These are phyloP conservation scores for Pilatotrama ljubarskyi DNA, from an alignment of 768 basidiomycete genomes.

Conservation along the genomic window DNA sequence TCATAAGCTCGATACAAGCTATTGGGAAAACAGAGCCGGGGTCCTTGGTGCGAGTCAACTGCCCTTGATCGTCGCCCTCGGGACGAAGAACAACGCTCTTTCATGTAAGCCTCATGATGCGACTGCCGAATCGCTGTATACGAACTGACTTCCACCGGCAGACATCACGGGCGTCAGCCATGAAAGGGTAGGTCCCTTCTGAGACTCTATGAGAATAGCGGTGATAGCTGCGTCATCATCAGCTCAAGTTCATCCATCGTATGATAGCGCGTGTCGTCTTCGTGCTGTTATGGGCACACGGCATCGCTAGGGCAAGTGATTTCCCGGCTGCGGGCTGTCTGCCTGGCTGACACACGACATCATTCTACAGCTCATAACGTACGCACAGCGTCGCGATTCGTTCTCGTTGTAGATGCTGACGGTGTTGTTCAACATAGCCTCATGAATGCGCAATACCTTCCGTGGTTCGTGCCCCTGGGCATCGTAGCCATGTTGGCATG, in stretches of 20 bases:
- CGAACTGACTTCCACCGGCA: constrained; percentile 21
- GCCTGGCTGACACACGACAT: background rate
- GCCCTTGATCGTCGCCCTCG: constrained; percentile 56
- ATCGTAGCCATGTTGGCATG: constrained; percentile 40
- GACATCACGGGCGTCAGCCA: constrained; percentile 54
- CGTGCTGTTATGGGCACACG: constrained; percentile 53
- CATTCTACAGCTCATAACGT: constrained; percentile 37
- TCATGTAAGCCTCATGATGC: constrained; percentile 32
- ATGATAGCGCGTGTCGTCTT: constrained; percentile 48
- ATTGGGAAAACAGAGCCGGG: constrained; percentile 40
- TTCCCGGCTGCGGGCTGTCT: too few relatives aligned
- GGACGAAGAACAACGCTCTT: constrained; percentile 61
- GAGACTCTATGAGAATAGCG: background rate
- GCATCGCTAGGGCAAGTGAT: background rate
- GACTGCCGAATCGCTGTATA: background rate
- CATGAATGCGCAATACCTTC: background rate
- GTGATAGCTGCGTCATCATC: background rate
- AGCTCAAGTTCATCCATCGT: constrained; percentile 49
- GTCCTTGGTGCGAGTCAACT: constrained; percentile 49
- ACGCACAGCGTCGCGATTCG: background rate
- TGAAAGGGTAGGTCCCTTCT: constrained; percentile 38
- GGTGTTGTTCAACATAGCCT: background rate
- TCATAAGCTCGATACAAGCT: constrained; percentile 22
- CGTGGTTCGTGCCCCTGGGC: constrained; percentile 34
- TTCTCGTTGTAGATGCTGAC: background rate